phyloP scores from a whole-genome alignment of 2,329 filamentous ascomycete species.

The Clonostachys solani region DNA sequence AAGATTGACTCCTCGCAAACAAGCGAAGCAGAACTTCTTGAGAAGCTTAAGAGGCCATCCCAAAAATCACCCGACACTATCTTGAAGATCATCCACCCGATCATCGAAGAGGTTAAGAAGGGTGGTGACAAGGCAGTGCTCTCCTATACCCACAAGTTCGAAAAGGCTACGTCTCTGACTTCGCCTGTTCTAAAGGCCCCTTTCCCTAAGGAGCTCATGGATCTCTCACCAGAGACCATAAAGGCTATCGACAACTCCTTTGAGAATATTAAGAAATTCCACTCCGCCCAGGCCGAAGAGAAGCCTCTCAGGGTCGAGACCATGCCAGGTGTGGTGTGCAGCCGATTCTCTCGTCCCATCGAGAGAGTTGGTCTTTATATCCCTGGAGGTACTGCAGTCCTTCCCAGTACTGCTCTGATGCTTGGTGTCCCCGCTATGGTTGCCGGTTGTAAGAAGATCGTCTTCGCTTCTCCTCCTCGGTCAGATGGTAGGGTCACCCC shows the following conservation, averaged over 20 bases:
- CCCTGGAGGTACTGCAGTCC: constrained; percentile 92
- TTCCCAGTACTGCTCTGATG: constrained; percentile 96
- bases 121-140: constrained; percentile 86
- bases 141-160: constrained; percentile 95
- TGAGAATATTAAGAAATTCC: constrained; percentile 92
- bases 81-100: constrained; percentile 84
- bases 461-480: constrained; percentile 87
- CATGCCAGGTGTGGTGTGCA: constrained; percentile 95
- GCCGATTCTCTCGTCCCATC: constrained; percentile 86
- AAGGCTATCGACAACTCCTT: constrained; percentile 91
- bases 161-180: constrained; percentile 87
- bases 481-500: constrained; percentile 87
- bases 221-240: constrained; percentile 76
- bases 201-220: constrained; percentile 82
- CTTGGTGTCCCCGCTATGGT: constrained; percentile 97
- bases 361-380: constrained; percentile 96
- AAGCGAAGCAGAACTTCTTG: constrained; percentile 59
- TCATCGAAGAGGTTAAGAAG: constrained; percentile 80
- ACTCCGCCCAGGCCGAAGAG: constrained; percentile 83
- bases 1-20: constrained; percentile 67
- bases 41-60: constrained; percentile 80
- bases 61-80: constrained; percentile 95
- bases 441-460: constrained; percentile 91
- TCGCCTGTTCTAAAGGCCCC: constrained; percentile 88
- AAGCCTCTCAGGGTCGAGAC: constrained; percentile 85